Conservation (phyloP, 176 grass and related monocot species). For the Oryza coarctata region DNA sequence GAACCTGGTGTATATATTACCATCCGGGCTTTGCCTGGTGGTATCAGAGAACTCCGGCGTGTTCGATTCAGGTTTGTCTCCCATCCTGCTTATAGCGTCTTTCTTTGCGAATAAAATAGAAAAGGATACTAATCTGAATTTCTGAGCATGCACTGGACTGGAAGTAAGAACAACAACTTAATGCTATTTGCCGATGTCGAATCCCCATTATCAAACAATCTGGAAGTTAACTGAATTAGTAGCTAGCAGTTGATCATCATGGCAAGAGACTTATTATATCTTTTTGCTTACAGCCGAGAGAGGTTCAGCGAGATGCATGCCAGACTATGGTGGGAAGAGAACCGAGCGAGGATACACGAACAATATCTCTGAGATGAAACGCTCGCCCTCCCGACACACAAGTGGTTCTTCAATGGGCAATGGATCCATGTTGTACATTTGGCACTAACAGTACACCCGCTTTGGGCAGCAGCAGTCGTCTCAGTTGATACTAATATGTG, state of each 20-base stretch:
- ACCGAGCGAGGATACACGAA: slow-evolving; percentile 86
- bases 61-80: slow-evolving; percentile 82
- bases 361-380: slow-evolving; percentile 73
- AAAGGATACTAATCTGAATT: not conserved
- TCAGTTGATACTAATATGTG: not conserved
- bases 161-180: not conserved
- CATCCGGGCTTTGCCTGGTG: slow-evolving; percentile 71
- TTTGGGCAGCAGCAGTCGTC: not conserved
- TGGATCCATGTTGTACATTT: slow-evolving; percentile 47
- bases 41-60: slow-evolving; percentile 82
- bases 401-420: not conserved
- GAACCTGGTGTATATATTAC: slow-evolving; percentile 97
- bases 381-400: not conserved
- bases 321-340: slow-evolving; percentile 94
- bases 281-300: slow-evolving; percentile 68
- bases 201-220: not conserved
- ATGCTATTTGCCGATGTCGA: not conserved
- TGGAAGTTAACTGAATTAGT: not conserved
- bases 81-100: not conserved
- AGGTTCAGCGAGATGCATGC: slow-evolving; percentile 94
- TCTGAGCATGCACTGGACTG: not conserved
- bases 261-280: not conserved
- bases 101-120: not conserved
- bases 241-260: not conserved
- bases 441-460: slow-evolving; percentile 24